Evolutionary conservation across 2,329 filamentous ascomycete species (phyloP).

Genomic region (Talaromyces amestolkiae): DNA sequence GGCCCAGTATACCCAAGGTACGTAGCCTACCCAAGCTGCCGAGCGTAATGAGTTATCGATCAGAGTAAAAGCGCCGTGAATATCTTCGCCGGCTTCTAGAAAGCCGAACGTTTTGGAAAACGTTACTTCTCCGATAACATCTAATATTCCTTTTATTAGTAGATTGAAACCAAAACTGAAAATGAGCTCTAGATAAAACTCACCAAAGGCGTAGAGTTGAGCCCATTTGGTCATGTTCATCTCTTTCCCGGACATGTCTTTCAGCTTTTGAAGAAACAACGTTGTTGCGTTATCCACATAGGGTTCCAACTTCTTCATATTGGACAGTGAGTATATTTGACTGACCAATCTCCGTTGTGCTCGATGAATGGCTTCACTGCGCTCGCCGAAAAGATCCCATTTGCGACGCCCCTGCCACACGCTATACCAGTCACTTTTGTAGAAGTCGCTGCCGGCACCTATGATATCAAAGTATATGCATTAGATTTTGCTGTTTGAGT

Average conservation of each 20-base stretch:
- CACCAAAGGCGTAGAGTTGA: conserved; percentile 16
- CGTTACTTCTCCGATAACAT: conserved; percentile 45
- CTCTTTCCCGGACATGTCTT: conserved; percentile 20
- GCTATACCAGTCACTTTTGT: conserved; percentile 43
- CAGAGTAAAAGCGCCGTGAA: conserved; percentile 31
- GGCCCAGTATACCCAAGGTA: conserved; percentile 36
- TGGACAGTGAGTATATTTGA: conserved; percentile 38
- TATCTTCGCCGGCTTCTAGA: conserved; percentile 33
- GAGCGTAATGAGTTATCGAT: conserved; percentile 35
- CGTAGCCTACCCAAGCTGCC: conserved; percentile 39
- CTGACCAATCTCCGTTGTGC: conserved; percentile 34
- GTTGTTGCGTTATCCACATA: conserved; percentile 40
- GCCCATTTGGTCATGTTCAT: conserved; percentile 13
- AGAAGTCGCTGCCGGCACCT: conserved; percentile 41
- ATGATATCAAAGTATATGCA: not conserved
- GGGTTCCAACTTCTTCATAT: conserved; percentile 38
- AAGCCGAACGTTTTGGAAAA: conserved; percentile 40
- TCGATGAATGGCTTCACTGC: conserved; percentile 37
- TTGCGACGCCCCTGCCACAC: conserved; percentile 40
- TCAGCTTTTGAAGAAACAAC: conserved; percentile 35
- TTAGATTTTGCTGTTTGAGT: not conserved
- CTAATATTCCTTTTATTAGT: conserved; percentile 21
- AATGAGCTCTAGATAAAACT: not conserved
- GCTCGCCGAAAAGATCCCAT: conserved; percentile 42
- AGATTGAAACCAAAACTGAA: too few species aligned